Base-by-base conservation (phyloP, 192 early-diverging fungal species). In the Coemansia sp. region DNA sequence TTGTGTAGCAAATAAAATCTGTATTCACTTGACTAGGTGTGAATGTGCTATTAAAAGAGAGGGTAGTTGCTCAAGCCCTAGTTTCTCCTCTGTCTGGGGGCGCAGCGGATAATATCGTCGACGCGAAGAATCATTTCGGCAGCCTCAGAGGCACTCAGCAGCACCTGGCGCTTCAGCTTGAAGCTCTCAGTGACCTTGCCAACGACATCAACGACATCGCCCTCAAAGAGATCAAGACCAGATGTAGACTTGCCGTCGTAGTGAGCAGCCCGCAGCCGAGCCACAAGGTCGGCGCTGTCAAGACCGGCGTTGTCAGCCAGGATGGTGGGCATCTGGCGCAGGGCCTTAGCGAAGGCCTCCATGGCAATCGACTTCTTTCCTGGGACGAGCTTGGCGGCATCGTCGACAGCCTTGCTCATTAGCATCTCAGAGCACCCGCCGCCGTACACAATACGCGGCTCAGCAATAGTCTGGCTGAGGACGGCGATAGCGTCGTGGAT, bases 51-150 rank as follows among this genome's bases (percentile, higher is more conserved):
- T 29, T 55, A 55, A 31, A 27, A 27, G 1, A 10, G 12, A 1
- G 2, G 27, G 25, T 14, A 10, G 15, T 4, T n/a, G 29, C 2
- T 58, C 21, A 27, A 29, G 21, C 12, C 9, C 42, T 74, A 76
- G 65, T 67, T 67, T 36, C 79, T 67, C 64, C 85, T 83, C 69
- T 86, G 85, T 45, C 85, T 74, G 7, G 93, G 92, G 51, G 92
- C 92, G 70, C 93, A 94, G 67, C 95, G 92, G 80, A 99, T 94
- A 69, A 99, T 99, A 79, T 99, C 93, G 76, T 99, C 96, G 11
- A 99, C 96, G 61, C 97, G 89, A 63, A 99, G 85, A 77, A 99
- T 97, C 92, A 96, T 93, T 78, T 98, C 96, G 11, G 94, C 93
- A 1, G 96, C 97, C 83, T 99, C 97, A 8, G 93, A 88, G 12